Conservation (phyloP, 768 basidiomycete species). For the Lactarius hengduanensis region DNA sequence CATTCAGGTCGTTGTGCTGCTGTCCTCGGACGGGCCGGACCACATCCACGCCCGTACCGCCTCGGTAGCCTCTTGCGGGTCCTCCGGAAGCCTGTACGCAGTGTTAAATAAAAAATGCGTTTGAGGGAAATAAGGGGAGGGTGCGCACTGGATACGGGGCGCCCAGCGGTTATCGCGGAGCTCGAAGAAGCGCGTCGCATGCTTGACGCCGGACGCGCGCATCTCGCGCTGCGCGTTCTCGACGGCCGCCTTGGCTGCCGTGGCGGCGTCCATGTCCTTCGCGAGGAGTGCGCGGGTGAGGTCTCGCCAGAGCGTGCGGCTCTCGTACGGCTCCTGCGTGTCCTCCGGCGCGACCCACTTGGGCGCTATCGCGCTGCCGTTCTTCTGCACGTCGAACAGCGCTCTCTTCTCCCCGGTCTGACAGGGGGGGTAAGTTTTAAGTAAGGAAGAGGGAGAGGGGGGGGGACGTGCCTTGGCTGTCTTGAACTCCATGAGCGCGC, state of each 20-base stretch:
- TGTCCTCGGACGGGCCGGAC: slow-evolving; percentile 25
- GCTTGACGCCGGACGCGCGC: slow-evolving; percentile 61
- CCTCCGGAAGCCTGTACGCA: slow-evolving; percentile 59
- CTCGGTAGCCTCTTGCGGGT: slow-evolving; percentile 63
- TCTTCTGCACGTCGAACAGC: slow-evolving; percentile 80
- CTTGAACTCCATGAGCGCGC: slow-evolving; percentile 84
- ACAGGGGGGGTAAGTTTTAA: background rate
- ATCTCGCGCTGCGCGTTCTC: slow-evolving; percentile 91
- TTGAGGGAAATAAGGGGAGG: background rate
- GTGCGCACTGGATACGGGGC: slow-evolving; percentile 68
- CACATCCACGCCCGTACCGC: slow-evolving; percentile 83
- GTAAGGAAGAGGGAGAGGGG: background rate
- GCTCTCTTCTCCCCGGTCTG: slow-evolving; percentile 70
- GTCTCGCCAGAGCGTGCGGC: slow-evolving; percentile 68
- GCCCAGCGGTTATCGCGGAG: slow-evolving; percentile 74
- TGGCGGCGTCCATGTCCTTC: slow-evolving; percentile 95
- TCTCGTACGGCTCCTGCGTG: slow-evolving; percentile 90
- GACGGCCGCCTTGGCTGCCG: slow-evolving; percentile 82
- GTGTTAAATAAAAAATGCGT: too few relatives aligned
- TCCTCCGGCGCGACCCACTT: slow-evolving; percentile 85
- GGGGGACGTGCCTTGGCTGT: slow-evolving; percentile 51
- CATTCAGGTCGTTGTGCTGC: too few relatives aligned
- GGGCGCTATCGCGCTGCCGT: slow-evolving; percentile 69
- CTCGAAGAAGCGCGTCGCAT: slow-evolving; percentile 82
- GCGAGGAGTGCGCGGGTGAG: slow-evolving; percentile 81